These are phyloP conservation scores for Herpetomonas samuelpessoai DNA, from an alignment of 208 protist genomes.

Conservation along the genomic window DNA sequence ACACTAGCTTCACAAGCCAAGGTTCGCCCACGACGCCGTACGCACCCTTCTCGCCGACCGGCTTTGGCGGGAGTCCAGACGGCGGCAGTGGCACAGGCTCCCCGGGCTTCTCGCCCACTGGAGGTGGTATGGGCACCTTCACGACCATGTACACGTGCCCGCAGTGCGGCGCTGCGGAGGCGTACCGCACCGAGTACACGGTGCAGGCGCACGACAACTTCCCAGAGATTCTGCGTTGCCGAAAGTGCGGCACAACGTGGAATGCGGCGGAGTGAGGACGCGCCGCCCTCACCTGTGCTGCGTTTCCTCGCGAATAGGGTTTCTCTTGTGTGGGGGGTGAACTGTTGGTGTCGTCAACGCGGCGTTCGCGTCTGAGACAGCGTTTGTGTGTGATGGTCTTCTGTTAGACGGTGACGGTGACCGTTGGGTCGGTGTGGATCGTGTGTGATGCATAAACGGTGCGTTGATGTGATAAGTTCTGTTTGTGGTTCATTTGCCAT, in stretches of 20 bases:
- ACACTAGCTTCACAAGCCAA: conserved; percentile 9
- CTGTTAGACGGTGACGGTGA: too few species aligned
- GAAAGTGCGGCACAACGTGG: conserved; percentile 65
- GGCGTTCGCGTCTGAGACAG: too few species aligned
- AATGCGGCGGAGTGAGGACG: conserved; percentile 25
- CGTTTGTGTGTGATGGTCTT: too few species aligned
- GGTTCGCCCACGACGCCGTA: conserved; percentile 27
- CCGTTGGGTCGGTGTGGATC: too few species aligned
- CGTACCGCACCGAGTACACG: conserved; percentile 58
- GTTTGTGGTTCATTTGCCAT: too few species aligned
- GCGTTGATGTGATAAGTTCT: too few species aligned
- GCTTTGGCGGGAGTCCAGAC: neutral
- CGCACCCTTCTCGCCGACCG: conserved; percentile 1
- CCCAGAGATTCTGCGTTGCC: conserved; percentile 58
- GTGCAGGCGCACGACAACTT: conserved; percentile 79
- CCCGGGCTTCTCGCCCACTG: conserved; percentile 2
- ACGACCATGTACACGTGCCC: conserved; percentile 70
- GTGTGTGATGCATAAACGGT: too few species aligned
- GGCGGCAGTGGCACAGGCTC: conserved; percentile 8
- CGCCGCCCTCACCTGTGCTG: too few species aligned
- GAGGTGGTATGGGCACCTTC: conserved; percentile 15
- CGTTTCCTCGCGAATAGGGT: too few species aligned
- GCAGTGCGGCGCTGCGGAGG: conserved; percentile 59
- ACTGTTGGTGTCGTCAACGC: too few species aligned
- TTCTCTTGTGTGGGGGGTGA: too few species aligned